Evolutionary conservation across 1,284 basidiomycete species (phyloP), one percentile per base, ranked within the genome.

Genomic region (Neotropicomus parvogracilis): DNA sequence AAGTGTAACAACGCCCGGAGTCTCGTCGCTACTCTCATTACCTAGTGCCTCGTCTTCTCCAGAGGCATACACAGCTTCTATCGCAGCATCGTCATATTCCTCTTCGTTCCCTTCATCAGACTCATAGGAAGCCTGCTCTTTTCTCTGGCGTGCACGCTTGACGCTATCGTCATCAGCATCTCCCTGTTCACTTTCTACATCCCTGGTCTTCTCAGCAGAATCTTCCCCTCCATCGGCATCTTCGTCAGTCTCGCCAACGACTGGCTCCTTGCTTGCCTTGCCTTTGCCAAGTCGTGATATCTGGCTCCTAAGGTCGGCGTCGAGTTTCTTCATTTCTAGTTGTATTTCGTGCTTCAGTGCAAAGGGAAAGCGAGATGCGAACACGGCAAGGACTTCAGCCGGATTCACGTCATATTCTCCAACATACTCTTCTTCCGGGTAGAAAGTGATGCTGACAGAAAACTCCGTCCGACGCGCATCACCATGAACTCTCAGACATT

Each of bases 291-390:
- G 80, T 47, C 88, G 81, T 13, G 79, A 72, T 56, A 87, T 83
- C 68, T 97, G 94, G 57, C 77, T 80, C 63, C 81, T 88, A 52
- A 91, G 70, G 63, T 97, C 88, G 44, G 86, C 83, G 54, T 87
- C 83, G 28, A 93, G 77, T 64, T 84, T 88, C 70, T 91, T 92
- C 75, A 98, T 80, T 73, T 98, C 95, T 37, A 75, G 70, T 50
- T 83, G 73, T 59, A 98, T 88, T 69, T 97, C 93, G 68, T 86
- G 91, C 70, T 88, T 92, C 58, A 99, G 73, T 32, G 78, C 79
- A n/a, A 81, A 72, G 6, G 93, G 88, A 69, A 99, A 97, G 44
- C 79, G 85, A 54, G 78, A 76, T 13, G 79, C 80, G 54, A 99
- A 85, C 10, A 80, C 77, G 16, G 77, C 71, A 42, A 97, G 77